phyloP scores from a whole-genome alignment of 768 basidiomycete species.

The Lactarius sanguifluus region DNA sequence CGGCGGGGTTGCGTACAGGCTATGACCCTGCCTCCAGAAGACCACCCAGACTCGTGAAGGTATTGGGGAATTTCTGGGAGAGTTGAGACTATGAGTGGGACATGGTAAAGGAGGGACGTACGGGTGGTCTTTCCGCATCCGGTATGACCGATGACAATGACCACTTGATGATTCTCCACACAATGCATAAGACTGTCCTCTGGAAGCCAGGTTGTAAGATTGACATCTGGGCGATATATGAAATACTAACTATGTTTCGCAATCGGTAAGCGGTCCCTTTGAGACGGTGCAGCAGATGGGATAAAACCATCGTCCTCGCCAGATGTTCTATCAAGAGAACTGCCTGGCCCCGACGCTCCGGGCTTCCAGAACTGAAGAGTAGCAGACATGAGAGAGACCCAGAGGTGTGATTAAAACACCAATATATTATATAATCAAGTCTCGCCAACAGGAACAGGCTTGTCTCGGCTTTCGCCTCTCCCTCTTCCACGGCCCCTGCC shows the following conservation, averaged over 20 bases:
- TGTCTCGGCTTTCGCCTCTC: conserved; percentile 17
- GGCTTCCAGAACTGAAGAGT: conserved; percentile 87
- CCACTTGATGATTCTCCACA: conserved; percentile 78
- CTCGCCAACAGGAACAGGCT: neutral
- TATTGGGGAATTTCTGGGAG: conserved; percentile 89
- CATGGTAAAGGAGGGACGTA: conserved; percentile 41
- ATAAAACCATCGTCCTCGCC: conserved; percentile 74
- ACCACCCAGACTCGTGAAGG: conserved; percentile 92
- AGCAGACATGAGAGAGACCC: conserved; percentile 38
- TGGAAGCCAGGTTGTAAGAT: conserved; percentile 34
- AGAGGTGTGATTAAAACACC: neutral
- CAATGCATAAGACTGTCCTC: conserved; percentile 80
- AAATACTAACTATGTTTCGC: conserved; percentile 73
- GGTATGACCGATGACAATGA: conserved; percentile 91
- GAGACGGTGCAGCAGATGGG: conserved; percentile 57
- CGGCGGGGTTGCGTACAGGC: conserved; percentile 92
- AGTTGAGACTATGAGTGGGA: neutral
- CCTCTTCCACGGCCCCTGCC: conserved; percentile 23
- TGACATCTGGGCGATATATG: conserved; percentile 5
- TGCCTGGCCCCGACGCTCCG: conserved; percentile 80
- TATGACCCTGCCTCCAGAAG: conserved; percentile 74
- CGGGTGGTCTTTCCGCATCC: conserved; percentile 98
- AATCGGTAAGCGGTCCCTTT: conserved; percentile 81
- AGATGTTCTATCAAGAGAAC: conserved; percentile 79
- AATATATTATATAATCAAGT: conserved; percentile 25